Conservation (phyloP, 257 asterid genomes). For the Penstemon barbatus region DNA sequence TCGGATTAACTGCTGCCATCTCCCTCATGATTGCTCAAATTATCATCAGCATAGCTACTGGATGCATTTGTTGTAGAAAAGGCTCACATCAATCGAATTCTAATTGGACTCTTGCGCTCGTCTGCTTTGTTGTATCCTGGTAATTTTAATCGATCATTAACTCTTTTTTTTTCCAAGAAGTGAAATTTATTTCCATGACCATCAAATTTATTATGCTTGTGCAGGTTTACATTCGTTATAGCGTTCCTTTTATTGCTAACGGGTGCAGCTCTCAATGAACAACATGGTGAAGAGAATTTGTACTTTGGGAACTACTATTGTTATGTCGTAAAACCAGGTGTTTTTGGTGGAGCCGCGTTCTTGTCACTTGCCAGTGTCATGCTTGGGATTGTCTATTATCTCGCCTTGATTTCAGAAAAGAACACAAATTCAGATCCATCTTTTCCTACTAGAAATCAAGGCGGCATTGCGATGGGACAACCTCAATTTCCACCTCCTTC, state of each 20-base stretch:
- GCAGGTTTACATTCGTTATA: constrained; percentile 88
- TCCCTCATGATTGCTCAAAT: constrained; percentile 82
- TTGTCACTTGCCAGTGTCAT: constrained; percentile 66
- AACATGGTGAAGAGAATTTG: constrained; percentile 71
- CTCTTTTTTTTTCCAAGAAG: no score
- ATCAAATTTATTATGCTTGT: background rate
- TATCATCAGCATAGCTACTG: constrained; percentile 67
- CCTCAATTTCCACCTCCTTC: constrained; percentile 67
- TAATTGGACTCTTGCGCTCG: constrained; percentile 68
- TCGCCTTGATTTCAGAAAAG: constrained; percentile 49
- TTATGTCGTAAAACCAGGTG: constrained; percentile 81
- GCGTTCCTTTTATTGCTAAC: constrained; percentile 83
- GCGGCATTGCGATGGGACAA: constrained; percentile 82
- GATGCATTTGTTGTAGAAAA: constrained; percentile 81
- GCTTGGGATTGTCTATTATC: constrained; percentile 69
- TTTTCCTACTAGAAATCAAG: constrained; percentile 42
- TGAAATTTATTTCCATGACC: background rate
- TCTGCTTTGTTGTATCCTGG: constrained; percentile 88
- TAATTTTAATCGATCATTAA: constrained; percentile 34
- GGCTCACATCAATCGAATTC: constrained; percentile 62
- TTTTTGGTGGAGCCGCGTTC: constrained; percentile 82
- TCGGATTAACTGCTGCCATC: constrained; percentile 73
- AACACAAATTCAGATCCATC: constrained; percentile 36
- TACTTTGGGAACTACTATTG: constrained; percentile 72
- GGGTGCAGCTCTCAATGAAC: constrained; percentile 90